These are phyloP conservation scores for Xylaria bambusicola DNA, from an alignment of 495 filamentous ascomycete genomes.

Conservation along the genomic window DNA sequence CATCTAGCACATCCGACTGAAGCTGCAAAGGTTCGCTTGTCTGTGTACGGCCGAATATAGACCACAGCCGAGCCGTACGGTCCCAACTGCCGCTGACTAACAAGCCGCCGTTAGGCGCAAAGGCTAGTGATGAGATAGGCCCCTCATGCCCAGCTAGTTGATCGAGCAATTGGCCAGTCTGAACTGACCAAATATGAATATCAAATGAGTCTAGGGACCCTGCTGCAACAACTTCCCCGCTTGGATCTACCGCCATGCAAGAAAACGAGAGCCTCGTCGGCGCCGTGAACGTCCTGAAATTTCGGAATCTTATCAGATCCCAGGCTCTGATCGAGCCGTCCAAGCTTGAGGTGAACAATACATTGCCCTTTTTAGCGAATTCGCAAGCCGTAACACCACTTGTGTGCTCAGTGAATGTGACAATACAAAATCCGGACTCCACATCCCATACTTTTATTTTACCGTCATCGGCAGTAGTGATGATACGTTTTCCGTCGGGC, in stretches of 20 bases:
- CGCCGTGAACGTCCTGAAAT: conserved; percentile 95
- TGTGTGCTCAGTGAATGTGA: conserved; percentile 96
- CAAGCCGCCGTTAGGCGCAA: conserved; percentile 79
- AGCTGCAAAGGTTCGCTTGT: conserved; percentile 92
- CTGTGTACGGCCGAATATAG: conserved; percentile 87
- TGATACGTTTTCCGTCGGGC: conserved; percentile 86
- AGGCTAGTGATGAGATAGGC: conserved; percentile 82
- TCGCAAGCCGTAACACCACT: conserved; percentile 94
- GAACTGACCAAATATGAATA: conserved; percentile 96
- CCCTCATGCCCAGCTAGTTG: conserved; percentile 91
- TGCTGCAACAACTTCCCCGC: conserved; percentile 91
- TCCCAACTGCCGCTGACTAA: conserved; percentile 95
- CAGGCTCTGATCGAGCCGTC: conserved; percentile 94
- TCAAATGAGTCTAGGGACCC: conserved; percentile 95
- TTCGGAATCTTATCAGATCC: conserved; percentile 94
- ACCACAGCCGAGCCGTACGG: conserved; percentile 91
- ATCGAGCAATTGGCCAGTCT: conserved; percentile 94
- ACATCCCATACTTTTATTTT: conserved; percentile 99
- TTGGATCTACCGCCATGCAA: conserved; percentile 92
- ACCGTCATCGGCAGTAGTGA: conserved; percentile 92
- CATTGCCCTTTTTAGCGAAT: conserved; percentile 90
- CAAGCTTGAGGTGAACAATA: conserved; percentile 90
- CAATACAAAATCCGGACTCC: conserved; percentile 93
- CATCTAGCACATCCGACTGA: conserved; percentile 82
- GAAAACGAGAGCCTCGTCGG: conserved; percentile 89